Conservation (phyloP, 2,329 filamentous ascomycete genomes). For the Colletotrichum siamense region DNA sequence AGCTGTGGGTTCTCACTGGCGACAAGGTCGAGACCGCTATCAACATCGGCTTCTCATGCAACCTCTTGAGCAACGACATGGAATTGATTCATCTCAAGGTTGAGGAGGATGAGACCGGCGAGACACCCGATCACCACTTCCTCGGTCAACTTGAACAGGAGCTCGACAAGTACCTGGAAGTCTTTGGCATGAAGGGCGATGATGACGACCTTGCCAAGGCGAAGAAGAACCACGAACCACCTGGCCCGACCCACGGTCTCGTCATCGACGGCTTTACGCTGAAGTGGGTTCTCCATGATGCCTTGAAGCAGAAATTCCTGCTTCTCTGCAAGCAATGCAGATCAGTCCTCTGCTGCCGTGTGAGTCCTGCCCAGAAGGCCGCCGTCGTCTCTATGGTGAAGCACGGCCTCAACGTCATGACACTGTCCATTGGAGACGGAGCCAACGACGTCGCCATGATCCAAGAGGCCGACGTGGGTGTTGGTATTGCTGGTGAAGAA, state of each 20-base stretch:
- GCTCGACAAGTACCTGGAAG: conserved; percentile 74
- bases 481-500: conserved; percentile 93
- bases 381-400: conserved; percentile 98
- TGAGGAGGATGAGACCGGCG: conserved; percentile 70
- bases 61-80: conserved; percentile 97
- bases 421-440: conserved; percentile 89
- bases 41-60: conserved; percentile 99
- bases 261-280: conserved; percentile 96
- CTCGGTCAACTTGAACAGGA: conserved; percentile 69
- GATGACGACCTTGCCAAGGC: conserved; percentile 85
- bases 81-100: conserved; percentile 91
- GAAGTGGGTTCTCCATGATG: conserved; percentile 83
- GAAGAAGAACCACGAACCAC: conserved; percentile 83
- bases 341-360: conserved; percentile 95
- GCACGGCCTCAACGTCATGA: conserved; percentile 93
- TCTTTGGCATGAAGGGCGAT: conserved; percentile 81
- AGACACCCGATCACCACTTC: conserved; percentile 52
- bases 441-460: conserved; percentile 99
- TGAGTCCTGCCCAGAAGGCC: conserved; percentile 95
- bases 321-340: conserved; percentile 97
- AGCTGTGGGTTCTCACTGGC: conserved; percentile 96
- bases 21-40: conserved; percentile 99
- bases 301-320: conserved; percentile 88
- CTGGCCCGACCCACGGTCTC: conserved; percentile 86
- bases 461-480: conserved; percentile 94